Evolutionary conservation across 1,284 basidiomycete genomes (phyloP), one percentile per base, ranked within the genome.

Genomic region (Schizophyllum amplum): DNA sequence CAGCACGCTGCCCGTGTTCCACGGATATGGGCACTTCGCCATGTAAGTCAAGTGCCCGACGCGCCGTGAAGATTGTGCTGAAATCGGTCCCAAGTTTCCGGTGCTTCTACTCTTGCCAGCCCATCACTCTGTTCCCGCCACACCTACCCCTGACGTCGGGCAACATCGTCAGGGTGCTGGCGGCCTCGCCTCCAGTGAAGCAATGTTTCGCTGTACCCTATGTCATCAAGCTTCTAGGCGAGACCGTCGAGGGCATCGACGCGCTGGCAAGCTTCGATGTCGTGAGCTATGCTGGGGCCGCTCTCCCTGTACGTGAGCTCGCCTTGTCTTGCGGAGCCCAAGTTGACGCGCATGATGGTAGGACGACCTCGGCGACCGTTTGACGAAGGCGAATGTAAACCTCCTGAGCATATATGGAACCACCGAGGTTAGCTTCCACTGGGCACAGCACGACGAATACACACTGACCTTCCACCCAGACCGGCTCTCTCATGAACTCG

Each of bases 391-490:
- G 22, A 80, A 80, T 1, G 75, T 86, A 4, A 77, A 74, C 21
- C 71, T 87, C 5, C 74, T 82, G 24, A 78, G 79, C 11, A 72
- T 78, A 42, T 81, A 81, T 62, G 83, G 84, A 1, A 74, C 75
- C 54, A 78, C 66, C 7, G 74, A 75, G 62, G 70, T 59, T 51
- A 21, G 42, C 6, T 21, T 24, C 24, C 13, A n/a, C n/a, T 25
- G 11, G 13, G 22, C 46, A 21, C 7, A 17, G 5, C 17, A n/a
- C 24, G 3, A 47, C 33, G 20, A 20, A 53, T 51, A 53, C 21
- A n/a, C 62, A 58, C 54, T 21, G 60, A 51, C 26, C 57, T 4
- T 27, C 21, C 15, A n/a, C 24, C 2, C 22, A 73, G 60, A 76
- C 70, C 67, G 68, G 72, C 65, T 67, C 76, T 58, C 66, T 84